Evolutionary conservation across 192 early-diverging fungal species (phyloP), one percentile per base, ranked within the genome.

Genomic region (Coemansia sp.): DNA sequence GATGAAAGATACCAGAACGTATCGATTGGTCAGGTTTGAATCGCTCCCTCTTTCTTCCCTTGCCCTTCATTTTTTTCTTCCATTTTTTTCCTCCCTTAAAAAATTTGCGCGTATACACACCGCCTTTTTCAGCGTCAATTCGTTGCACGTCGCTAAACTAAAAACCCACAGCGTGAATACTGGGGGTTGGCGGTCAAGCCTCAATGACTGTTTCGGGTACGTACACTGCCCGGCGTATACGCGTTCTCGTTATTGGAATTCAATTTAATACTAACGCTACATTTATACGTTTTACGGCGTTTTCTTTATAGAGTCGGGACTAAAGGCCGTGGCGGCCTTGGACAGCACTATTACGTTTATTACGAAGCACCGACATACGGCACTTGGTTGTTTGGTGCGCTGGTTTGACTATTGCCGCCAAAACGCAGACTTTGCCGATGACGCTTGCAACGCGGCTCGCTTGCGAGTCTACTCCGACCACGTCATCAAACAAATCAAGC

Each of bases 401-500:
- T 61, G 59, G 59, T 39, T 61, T 23, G 59, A 61, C 0, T 61
- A 12, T 39, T 61, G 59, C 19, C 27, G 37, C 36, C 59, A 61
- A 32, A 23, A 8, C 59, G 34, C 59, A 11, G 59, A 61, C 34
- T 61, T 38, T 61, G 9, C 9, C 10, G 59, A 61, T 14, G 37
- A 37, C 1, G 59, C 14, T 23, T 61, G 59, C 36, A 38, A 61
- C 36, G n/a, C 59, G 7, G 34, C 32, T 36, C 34, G 59, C n/a
- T 19, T 61, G 37, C 36, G 59, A 21, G 37, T 39, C 34, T 61
- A 61, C 36, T 19, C 37, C 4, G 36, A 39, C 3, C 59, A 61
- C 12, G 4, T 10, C 0, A 21, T 61, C 32, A 32, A 39, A 8
- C 59, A 61, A 19, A 14, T 32, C 12, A 37, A 39, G n/a, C 29